phyloP scores from a whole-genome alignment of 2,329 filamentous ascomycete species.

The Neofusicoccum sp. region DNA sequence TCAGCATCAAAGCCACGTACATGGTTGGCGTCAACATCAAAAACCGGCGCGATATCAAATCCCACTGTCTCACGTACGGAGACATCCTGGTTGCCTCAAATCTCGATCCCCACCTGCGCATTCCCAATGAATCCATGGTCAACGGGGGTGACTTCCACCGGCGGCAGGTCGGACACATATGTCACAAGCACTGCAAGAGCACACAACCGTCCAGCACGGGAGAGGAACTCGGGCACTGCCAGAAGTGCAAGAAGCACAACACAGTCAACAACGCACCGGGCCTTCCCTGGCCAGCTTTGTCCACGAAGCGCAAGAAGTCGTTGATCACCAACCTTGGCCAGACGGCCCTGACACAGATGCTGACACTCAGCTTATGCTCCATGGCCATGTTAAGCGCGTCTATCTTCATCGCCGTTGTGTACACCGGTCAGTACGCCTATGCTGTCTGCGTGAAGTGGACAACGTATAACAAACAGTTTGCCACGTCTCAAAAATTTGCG shows the following conservation, averaged over 20 bases:
- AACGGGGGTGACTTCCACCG: constrained; percentile 30
- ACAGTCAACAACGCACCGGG: constrained; percentile 24
- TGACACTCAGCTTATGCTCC: constrained; percentile 14
- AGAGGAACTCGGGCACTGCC: constrained; percentile 34
- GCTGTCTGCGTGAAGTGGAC: constrained; percentile 9
- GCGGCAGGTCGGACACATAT: constrained; percentile 26
- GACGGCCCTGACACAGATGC: constrained; percentile 32
- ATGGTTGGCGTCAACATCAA: constrained; percentile 30
- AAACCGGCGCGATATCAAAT: constrained; percentile 27
- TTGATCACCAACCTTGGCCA: constrained; percentile 32
- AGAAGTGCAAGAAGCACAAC: constrained; percentile 32
- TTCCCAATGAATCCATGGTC: constrained; percentile 33
- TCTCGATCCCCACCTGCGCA: constrained; percentile 27
- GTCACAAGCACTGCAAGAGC: constrained; percentile 33
- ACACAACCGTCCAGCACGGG: constrained; percentile 18
- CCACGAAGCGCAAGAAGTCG: constrained; percentile 32
- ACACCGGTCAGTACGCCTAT: constrained; percentile 15
- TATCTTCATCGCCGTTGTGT: constrained; percentile 23
- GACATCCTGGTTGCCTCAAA: constrained; percentile 32
- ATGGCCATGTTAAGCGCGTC: constrained; percentile 25
- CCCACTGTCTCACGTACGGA: constrained; percentile 32
- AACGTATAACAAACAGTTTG: constrained; percentile 7
- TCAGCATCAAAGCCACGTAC: constrained; percentile 30
- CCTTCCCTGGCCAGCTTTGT: constrained; percentile 28
- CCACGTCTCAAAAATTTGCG: constrained; percentile 9